Conservation (phyloP, 345 rosid species). For the Atalantia buxifolia region DNA sequence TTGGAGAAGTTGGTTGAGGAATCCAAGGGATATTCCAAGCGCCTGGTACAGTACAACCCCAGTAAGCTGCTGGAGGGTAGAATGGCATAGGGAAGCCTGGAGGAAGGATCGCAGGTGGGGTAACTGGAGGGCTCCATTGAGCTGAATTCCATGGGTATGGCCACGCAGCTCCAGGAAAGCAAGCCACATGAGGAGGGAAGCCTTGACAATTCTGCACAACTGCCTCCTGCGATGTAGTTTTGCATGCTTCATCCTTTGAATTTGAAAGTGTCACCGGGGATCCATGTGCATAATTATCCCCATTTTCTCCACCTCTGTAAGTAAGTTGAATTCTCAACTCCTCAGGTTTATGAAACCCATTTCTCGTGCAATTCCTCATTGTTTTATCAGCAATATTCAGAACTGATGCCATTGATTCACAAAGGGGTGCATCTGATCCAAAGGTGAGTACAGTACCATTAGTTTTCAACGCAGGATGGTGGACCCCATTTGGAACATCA, state of each 20-base stretch:
- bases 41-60: slow-evolving; percentile 66
- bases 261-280: slow-evolving; percentile 25
- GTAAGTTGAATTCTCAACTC: slow-evolving; percentile 34
- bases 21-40: slow-evolving; percentile 71
- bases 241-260: slow-evolving; percentile 30
- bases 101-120: slow-evolving; percentile 47
- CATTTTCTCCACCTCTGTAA: slow-evolving; percentile 27
- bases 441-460: slow-evolving; percentile 73
- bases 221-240: slow-evolving; percentile 25
- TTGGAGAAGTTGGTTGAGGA: slow-evolving; percentile 66
- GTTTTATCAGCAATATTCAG: slow-evolving; percentile 71
- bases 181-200: slow-evolving; percentile 44
- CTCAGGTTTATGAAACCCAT: slow-evolving; percentile 57
- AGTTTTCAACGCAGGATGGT: slow-evolving; percentile 45
- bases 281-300: slow-evolving; percentile 23
- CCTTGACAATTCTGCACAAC: slow-evolving; percentile 27
- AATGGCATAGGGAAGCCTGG: slow-evolving; percentile 56
- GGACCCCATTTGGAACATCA: slow-evolving; percentile 55
- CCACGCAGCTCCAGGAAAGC: slow-evolving; percentile 55
- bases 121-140: slow-evolving; percentile 43
- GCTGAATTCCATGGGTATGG: slow-evolving; percentile 57
- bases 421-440: slow-evolving; percentile 67
- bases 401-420: slow-evolving; percentile 82
- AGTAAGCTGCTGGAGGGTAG: slow-evolving; percentile 61
- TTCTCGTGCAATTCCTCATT: slow-evolving; percentile 29